Evolutionary conservation across 495 filamentous ascomycete species (phyloP).

Genomic region (Tuber melanosporum): DNA sequence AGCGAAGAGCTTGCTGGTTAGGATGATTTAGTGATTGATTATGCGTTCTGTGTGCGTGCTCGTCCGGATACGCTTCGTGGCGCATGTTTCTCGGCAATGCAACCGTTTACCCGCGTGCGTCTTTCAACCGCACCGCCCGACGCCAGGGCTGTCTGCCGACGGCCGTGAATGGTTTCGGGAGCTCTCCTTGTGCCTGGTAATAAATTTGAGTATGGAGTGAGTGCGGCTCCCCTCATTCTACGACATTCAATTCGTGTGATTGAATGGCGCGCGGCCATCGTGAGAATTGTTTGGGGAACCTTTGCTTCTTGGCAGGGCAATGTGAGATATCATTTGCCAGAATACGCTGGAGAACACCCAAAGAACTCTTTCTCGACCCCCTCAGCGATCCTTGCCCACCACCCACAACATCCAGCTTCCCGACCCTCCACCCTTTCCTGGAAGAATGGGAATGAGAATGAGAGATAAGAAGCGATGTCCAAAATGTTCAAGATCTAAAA

Average conservation of each 20-base stretch:
- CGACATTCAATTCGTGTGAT: background rate
- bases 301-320: slow-evolving; percentile 29
- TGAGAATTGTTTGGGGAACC: slow-evolving; percentile 16
- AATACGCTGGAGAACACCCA: background rate
- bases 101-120: slow-evolving; percentile 33
- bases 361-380: background rate
- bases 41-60: slow-evolving; percentile 11
- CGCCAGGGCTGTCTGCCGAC: slow-evolving; percentile 9
- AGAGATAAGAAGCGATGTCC: background rate
- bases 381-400: background rate
- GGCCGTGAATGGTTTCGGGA: background rate
- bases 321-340: slow-evolving; percentile 2
- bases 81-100: slow-evolving; percentile 40
- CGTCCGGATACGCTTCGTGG: slow-evolving; percentile 25
- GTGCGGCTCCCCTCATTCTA: slow-evolving; percentile 12
- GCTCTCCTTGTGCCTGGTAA: slow-evolving; percentile 6
- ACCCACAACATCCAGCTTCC: background rate
- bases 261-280: slow-evolving; percentile 13
- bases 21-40: background rate
- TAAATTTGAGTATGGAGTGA: slow-evolving; percentile 25
- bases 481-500: background rate
- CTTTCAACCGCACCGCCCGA: slow-evolving; percentile 21
- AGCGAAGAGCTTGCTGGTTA: background rate
- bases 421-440: background rate
- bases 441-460: background rate